A percentile compares a stretch with the other conserved stretches of the same genome.
Conservation (phyloP, 2,329 filamentous ascomycete species). For the Polytolypa hystricis region DNA sequence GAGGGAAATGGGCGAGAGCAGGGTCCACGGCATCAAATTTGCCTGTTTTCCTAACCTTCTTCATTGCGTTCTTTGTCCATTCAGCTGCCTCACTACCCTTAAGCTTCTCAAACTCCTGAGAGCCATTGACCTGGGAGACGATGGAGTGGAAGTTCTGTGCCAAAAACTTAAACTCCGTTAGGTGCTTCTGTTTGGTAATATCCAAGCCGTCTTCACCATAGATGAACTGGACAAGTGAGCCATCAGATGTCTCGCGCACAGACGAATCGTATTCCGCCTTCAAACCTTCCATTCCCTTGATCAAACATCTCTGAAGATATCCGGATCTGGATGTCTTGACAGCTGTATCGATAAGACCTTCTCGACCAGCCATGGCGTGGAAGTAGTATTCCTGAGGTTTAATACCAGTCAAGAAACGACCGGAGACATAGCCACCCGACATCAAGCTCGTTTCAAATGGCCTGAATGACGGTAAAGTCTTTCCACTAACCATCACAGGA, state of each 20-base stretch:
- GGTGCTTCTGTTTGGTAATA: slow-evolving; percentile 84
- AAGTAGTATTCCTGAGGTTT: slow-evolving; percentile 98
- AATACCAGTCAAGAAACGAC: slow-evolving; percentile 95
- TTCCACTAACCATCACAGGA: slow-evolving; percentile 94
- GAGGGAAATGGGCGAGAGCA: slow-evolving; percentile 59
- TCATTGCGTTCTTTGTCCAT: slow-evolving; percentile 57
- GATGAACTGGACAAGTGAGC: slow-evolving; percentile 84
- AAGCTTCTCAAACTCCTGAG: slow-evolving; percentile 41
- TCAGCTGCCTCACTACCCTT: slow-evolving; percentile 57
- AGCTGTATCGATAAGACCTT: slow-evolving; percentile 96
- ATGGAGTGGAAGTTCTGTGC: slow-evolving; percentile 76
- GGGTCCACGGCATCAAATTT: slow-evolving; percentile 62
- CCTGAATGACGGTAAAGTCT: slow-evolving; percentile 86
- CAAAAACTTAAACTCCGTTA: slow-evolving; percentile 82
- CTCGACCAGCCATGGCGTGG: slow-evolving; percentile 97
- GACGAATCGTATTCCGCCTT: slow-evolving; percentile 88
- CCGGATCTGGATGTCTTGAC: slow-evolving; percentile 97
- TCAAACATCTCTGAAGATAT: slow-evolving; percentile 90
- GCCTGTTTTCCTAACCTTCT: slow-evolving; percentile 65
- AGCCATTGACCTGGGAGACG: slow-evolving; percentile 62
- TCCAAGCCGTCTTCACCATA: slow-evolving; percentile 96
- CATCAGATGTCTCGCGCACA: slow-evolving; percentile 78
- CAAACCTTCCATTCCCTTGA: slow-evolving; percentile 96
- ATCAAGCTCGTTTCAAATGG: slow-evolving; percentile 81
- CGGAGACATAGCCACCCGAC: slow-evolving; percentile 86